Base-by-base conservation (phyloP, 164 flowering plant species). In the Vitis labrusca region DNA sequence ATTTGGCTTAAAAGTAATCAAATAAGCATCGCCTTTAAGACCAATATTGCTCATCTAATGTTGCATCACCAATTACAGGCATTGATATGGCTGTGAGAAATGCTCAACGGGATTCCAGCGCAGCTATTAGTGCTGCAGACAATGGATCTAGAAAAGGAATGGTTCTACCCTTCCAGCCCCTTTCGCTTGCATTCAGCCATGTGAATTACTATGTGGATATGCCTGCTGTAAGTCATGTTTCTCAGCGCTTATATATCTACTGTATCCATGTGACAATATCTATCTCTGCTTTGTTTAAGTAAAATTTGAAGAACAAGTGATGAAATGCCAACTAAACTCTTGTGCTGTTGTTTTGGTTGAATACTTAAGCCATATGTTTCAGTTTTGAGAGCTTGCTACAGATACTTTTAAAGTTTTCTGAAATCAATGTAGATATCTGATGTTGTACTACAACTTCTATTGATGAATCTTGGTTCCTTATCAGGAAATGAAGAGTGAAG, bases 101-200 rank as follows among this genome's bases (percentile, higher is more conserved):
- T 30, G 67, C 44, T 68, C 10, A 60, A 66, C 72, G 56, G 13
- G 68, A 49, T 29, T 30, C 23, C 48, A 48, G 56, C 48, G 53
- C 67, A 69, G 55, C 54, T 60, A 47, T 32, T 71, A n/a, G n/a
- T 59, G 77, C 52, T 52, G 54, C 60, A 47, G 60, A 73, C 10
- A 62, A 37, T 48, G 63, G 52, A 61, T 19, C 63, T 7, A 69
- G 69, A 63, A 80, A 68, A 76, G 90, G 92, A 76, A 88, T 88
- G 92, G 85, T 88, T 63, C 73, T 88, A 57, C 92, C 90, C 8
- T 88, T 84, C 75, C 78, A 78, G 73, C 88, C 92, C 57, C 82
- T 88, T 27, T 81, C 88, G 19, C 79, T 88, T 49, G 77, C 86
- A 59, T 88, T 86, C 75, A 72, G 7, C 44, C 44, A 37, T 37